These are phyloP conservation scores for Rhizoctonia solani DNA, from an alignment of 1,284 basidiomycete species.

Conservation along the genomic window DNA sequence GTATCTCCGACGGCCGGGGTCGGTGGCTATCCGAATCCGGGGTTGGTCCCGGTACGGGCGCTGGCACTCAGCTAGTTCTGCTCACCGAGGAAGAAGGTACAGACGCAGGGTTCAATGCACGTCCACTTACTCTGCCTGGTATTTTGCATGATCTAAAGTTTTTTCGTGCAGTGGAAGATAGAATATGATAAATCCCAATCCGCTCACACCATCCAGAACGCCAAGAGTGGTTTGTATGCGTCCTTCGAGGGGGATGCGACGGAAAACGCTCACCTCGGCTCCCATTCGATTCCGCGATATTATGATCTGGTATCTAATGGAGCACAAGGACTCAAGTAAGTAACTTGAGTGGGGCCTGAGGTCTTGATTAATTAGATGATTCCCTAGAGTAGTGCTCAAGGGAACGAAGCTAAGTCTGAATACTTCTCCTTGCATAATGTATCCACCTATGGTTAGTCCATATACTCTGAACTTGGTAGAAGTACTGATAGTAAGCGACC, in stretches of 20 bases:
- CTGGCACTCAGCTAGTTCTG: slow-evolving; percentile 24
- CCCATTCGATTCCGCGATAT: slow-evolving; percentile 13
- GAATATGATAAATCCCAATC: slow-evolving; percentile 2
- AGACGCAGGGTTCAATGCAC: slow-evolving; percentile 18
- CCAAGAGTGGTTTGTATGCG: not conserved
- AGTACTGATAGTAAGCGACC: too few species aligned
- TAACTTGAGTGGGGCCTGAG: not conserved
- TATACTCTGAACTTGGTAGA: not conserved
- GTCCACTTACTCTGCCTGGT: not conserved
- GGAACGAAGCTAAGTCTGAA: not conserved
- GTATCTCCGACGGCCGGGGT: not conserved
- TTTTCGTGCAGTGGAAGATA: slow-evolving; percentile 16
- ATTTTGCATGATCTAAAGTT: not conserved
- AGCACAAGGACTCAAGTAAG: not conserved
- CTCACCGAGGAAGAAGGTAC: slow-evolving; percentile 25
- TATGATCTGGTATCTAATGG: not conserved
- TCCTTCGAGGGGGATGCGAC: slow-evolving; percentile 11
- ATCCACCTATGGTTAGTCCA: slow-evolving; percentile 10
- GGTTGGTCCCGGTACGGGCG: slow-evolving; percentile 10
- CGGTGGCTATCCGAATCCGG: not conserved
- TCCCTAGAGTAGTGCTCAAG: not conserved
- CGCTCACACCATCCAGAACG: slow-evolving; percentile 9
- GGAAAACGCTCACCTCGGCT: slow-evolving; percentile 17
- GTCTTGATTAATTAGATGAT: not conserved
- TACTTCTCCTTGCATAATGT: slow-evolving; percentile 24